These are phyloP conservation scores for Talaromyces islandicus DNA, from an alignment of 2,329 filamentous ascomycete genomes.

Conservation along the genomic window DNA sequence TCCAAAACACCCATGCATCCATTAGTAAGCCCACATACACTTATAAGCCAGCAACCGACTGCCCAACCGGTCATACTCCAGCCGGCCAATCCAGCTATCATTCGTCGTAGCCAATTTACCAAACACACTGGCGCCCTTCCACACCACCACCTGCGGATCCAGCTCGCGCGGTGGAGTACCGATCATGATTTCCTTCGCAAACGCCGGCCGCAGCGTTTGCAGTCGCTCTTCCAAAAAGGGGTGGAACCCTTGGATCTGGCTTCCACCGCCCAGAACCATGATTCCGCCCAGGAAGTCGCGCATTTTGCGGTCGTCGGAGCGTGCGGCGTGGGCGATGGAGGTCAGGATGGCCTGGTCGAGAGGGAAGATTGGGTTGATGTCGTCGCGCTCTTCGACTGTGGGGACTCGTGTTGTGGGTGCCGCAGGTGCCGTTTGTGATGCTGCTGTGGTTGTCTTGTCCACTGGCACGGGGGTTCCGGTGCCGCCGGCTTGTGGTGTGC, in stretches of 20 bases:
- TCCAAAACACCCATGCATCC: background rate
- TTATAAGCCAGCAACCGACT: conserved; percentile 79
- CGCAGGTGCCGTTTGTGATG: conserved; percentile 1
- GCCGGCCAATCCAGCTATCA: conserved; percentile 85
- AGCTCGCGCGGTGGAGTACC: conserved; percentile 77
- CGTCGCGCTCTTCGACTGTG: conserved; percentile 61
- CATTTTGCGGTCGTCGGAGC: conserved; percentile 85
- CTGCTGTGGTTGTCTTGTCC: conserved; percentile 13
- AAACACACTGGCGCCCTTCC: conserved; percentile 98
- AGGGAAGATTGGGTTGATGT: conserved; percentile 72
- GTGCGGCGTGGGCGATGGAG: conserved; percentile 79
- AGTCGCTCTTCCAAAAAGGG: conserved; percentile 78
- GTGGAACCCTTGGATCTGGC: conserved; percentile 73
- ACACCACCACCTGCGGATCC: conserved; percentile 93
- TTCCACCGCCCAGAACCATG: conserved; percentile 83
- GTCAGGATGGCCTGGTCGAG: conserved; percentile 87
- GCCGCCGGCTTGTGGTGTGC: conserved; percentile 55
- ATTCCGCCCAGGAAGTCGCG: conserved; percentile 84
- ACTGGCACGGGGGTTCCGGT: conserved; percentile 35
- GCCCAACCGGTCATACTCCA: conserved; percentile 84
- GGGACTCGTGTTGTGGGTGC: conserved; percentile 29
- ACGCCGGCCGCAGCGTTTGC: conserved; percentile 57
- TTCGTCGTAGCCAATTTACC: conserved; percentile 79
- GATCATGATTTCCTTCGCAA: conserved; percentile 61
- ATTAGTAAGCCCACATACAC: conserved; percentile 56